A percentile compares a stretch with the other conserved stretches of the same genome.
phyloP scores from a whole-genome alignment of 2,329 filamentous ascomycete genomes.

The Cytospora paraplurivora region DNA sequence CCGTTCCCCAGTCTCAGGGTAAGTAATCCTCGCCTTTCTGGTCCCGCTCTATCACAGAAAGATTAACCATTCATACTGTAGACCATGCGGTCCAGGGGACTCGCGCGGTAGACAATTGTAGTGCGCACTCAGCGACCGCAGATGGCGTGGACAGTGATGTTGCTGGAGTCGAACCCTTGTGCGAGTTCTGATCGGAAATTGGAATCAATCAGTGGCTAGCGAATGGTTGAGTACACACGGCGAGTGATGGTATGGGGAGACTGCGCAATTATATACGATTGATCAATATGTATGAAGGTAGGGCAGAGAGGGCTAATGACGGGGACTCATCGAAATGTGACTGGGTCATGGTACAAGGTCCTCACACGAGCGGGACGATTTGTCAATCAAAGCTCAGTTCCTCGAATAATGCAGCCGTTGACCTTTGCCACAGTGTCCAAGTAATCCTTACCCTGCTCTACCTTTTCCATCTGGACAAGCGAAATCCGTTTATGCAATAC shows the following conservation, averaged over 20 bases:
- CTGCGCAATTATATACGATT: background rate
- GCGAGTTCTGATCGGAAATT: background rate
- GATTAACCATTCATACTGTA: background rate
- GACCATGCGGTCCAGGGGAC: background rate
- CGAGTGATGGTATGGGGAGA: background rate
- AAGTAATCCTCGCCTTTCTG: background rate
- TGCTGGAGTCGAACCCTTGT: background rate
- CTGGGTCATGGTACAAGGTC: too few relatives aligned
- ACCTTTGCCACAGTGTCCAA: too few relatives aligned
- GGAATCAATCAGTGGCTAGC: background rate
- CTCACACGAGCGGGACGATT: too few relatives aligned
- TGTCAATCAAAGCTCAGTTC: too few relatives aligned
- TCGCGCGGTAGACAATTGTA: background rate
- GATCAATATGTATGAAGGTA: too few relatives aligned
- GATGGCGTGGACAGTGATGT: background rate
- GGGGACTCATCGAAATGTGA: too few relatives aligned
- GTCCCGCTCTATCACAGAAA: background rate
- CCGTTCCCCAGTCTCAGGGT: conserved; percentile 1
- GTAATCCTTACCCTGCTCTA: too few relatives aligned
- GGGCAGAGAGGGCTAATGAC: too few relatives aligned
- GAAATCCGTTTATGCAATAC: too few relatives aligned
- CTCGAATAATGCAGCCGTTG: too few relatives aligned
- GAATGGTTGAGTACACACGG: background rate
- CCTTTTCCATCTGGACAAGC: too few relatives aligned
- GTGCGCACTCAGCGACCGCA: background rate